Conservation (phyloP, 345 rosid genomes). For the Citrus mangshanensis region DNA sequence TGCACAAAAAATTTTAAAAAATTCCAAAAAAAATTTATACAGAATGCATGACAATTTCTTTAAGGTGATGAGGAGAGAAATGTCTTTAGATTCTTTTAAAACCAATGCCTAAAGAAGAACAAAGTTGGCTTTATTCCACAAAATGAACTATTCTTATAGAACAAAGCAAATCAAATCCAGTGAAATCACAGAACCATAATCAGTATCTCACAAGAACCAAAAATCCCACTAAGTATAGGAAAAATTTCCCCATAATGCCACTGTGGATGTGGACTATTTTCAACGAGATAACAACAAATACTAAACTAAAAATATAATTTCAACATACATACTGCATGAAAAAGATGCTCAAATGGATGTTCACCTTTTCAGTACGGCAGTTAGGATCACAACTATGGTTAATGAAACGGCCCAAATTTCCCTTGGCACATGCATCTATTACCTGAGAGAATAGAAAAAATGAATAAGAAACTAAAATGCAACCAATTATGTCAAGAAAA, state of each 20-base stretch:
- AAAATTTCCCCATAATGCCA: not conserved
- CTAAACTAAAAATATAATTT: not conserved
- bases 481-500: slow-evolving; percentile 2
- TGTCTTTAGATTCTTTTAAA: not conserved
- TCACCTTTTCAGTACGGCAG: slow-evolving; percentile 98
- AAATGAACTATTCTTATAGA: not conserved
- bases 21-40: not conserved
- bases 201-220: not conserved
- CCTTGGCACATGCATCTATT: slow-evolving; percentile 93
- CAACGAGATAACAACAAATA: not conserved
- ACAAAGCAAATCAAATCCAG: not conserved
- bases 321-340: slow-evolving; percentile 2
- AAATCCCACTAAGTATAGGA: not conserved
- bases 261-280: not conserved
- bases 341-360: slow-evolving; percentile 1
- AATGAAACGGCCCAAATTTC: slow-evolving; percentile 95
- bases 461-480: slow-evolving; percentile 4
- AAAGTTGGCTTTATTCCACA: not conserved
- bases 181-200: not conserved
- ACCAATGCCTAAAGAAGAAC: not conserved
- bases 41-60: not conserved
- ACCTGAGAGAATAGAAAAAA: slow-evolving; percentile 54
- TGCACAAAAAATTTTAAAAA: not conserved
- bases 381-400: slow-evolving; percentile 99
- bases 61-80: not conserved